Evolutionary conservation across 2,329 filamentous ascomycete species (phyloP).

Genomic region (Cordyceps sp.): DNA sequence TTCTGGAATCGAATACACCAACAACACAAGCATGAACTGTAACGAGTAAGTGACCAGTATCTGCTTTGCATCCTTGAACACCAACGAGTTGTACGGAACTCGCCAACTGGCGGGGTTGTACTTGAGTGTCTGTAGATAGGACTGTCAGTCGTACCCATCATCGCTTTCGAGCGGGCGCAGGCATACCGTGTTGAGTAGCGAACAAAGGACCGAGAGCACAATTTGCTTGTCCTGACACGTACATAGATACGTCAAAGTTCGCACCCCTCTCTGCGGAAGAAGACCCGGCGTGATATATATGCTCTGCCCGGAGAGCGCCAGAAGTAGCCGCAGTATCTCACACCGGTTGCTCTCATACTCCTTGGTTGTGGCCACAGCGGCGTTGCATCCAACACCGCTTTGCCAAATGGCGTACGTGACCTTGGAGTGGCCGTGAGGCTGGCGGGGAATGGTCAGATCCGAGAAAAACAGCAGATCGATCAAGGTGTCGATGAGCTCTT

Average conservation of each 20-base stretch:
- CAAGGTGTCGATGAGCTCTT: conserved; percentile 82
- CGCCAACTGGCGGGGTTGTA: conserved; percentile 92
- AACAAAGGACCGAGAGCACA: conserved; percentile 80
- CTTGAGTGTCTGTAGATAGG: conserved; percentile 56
- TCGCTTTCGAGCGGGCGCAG: too few relatives aligned
- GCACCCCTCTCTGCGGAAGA: conserved; percentile 69
- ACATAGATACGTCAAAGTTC: conserved; percentile 74
- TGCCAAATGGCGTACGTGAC: conserved; percentile 95
- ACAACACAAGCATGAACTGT: conserved; percentile 70
- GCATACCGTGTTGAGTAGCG: conserved; percentile 76
- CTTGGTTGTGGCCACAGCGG: conserved; percentile 70
- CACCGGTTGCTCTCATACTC: conserved; percentile 87
- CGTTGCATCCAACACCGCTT: conserved; percentile 91
- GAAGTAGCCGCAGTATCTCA: conserved; percentile 71
- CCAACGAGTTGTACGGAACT: conserved; percentile 82
- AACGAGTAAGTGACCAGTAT: conserved; percentile 82
- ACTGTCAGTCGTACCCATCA: too few relatives aligned
- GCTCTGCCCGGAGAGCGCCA: conserved; percentile 76
- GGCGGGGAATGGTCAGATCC: conserved; percentile 68
- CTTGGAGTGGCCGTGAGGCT: conserved; percentile 55
- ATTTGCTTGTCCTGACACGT: conserved; percentile 81
- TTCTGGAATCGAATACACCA: conserved; percentile 81
- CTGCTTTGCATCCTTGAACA: conserved; percentile 82
- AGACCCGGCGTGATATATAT: conserved; percentile 78
- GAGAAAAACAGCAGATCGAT: conserved; percentile 83